A percentile compares a stretch with the other conserved stretches of the same genome.
phyloP scores from a whole-genome alignment of 345 rosid species.

The Pelargonium nanum region DNA sequence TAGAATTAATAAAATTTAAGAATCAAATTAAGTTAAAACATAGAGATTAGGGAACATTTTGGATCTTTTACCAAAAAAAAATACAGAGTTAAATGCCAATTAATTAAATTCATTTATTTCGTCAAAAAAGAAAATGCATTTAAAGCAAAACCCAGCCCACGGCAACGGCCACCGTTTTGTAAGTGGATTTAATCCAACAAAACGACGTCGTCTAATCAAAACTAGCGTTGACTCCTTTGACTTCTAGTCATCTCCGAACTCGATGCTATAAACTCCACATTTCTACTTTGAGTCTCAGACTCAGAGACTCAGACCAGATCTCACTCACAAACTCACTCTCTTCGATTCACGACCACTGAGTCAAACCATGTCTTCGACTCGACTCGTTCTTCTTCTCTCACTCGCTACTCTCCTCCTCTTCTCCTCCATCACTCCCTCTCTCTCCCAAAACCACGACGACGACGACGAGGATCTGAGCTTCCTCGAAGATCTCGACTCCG shows the following conservation, averaged over 20 bases:
- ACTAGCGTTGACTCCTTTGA: neutral
- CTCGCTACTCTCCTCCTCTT: slow-evolving; percentile 43
- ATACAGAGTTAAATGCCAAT: too few relatives aligned
- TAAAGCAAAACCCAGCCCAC: too few relatives aligned
- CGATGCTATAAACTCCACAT: neutral
- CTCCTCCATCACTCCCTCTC: slow-evolving; percentile 33
- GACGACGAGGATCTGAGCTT: slow-evolving; percentile 72
- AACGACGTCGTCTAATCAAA: neutral
- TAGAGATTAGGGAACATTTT: too few relatives aligned
- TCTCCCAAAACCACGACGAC: slow-evolving; percentile 22
- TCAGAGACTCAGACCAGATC: neutral
- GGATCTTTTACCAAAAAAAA: too few relatives aligned
- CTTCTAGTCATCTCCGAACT: neutral
- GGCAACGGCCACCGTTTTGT: too few relatives aligned
- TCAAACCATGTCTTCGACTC: slow-evolving; percentile 15
- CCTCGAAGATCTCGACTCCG: slow-evolving; percentile 47
- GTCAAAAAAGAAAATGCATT: too few relatives aligned
- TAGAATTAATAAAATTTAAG: too few relatives aligned
- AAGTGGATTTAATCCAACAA: neutral
- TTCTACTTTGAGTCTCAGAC: too few relatives aligned
- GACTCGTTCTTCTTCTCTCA: slow-evolving; percentile 17
- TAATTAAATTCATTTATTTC: too few relatives aligned
- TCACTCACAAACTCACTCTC: neutral
- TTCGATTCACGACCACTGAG: neutral
- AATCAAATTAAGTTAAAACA: too few relatives aligned